phyloP scores from a whole-genome alignment of 129 eudicot genomes.

The Apium graveolens region DNA sequence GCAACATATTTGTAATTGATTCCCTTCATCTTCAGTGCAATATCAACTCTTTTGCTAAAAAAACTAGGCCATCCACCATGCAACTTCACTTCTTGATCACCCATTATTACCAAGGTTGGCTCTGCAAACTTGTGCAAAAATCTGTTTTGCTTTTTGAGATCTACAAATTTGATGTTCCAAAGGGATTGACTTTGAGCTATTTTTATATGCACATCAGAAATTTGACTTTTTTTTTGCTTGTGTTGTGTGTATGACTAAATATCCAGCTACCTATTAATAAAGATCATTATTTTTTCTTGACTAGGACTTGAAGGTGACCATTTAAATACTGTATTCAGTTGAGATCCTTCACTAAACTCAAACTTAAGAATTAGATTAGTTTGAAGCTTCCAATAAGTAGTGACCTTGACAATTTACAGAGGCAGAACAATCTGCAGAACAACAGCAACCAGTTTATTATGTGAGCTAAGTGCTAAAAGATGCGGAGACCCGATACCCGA shows the following conservation, averaged over 20 bases:
- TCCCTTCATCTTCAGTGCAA: constrained; percentile 31
- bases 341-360: no score
- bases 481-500: no score
- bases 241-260: background rate
- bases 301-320: no score
- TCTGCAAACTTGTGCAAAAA: background rate
- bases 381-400: no score
- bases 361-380: no score
- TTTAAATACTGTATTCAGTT: no score
- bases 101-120: background rate
- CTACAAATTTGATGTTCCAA: background rate
- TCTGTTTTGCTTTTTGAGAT: background rate
- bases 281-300: no score
- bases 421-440: no score
- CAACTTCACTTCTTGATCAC: constrained; percentile 20
- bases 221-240: background rate
- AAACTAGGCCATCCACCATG: constrained; percentile 22
- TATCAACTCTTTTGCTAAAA: constrained; percentile 18
- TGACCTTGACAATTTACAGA: no score
- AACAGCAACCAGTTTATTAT: no score
- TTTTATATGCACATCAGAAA: background rate
- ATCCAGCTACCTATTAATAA: background rate
- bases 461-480: no score
- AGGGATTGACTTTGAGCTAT: background rate
- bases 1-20: constrained; percentile 18